Conservation (phyloP, 2,329 filamentous ascomycete genomes). For the Salinomyces thailandicus region DNA sequence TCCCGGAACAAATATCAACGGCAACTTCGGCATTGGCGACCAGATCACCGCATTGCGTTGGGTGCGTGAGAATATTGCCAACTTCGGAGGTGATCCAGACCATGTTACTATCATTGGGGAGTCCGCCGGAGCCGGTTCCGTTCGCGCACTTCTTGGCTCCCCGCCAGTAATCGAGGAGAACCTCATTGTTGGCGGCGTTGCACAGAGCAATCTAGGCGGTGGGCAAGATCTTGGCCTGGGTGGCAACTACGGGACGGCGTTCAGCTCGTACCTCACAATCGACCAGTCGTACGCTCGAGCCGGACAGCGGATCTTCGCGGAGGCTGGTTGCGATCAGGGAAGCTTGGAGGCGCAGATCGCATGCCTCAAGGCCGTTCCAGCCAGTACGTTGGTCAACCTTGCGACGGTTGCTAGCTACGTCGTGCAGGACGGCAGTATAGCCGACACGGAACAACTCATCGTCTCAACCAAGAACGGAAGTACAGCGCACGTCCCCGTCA, state of each 20-base stretch:
- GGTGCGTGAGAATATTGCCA: constrained; percentile 36
- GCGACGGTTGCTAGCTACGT: constrained; percentile 40
- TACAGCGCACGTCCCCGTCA: constrained; percentile 42
- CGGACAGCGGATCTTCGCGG: constrained; percentile 42
- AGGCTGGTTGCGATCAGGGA: constrained; percentile 42
- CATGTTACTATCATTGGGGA: constrained; percentile 39
- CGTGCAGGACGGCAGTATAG: constrained; percentile 49
- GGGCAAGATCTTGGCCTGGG: constrained; percentile 46
- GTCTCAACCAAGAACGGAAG: constrained; percentile 34
- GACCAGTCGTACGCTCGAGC: constrained; percentile 40
- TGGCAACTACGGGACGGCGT: constrained; percentile 48
- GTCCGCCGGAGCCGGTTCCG: constrained; percentile 46
- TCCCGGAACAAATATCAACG: constrained; percentile 44
- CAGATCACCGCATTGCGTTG: constrained; percentile 42
- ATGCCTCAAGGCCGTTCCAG: constrained; percentile 42
- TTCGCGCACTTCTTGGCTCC: constrained; percentile 44
- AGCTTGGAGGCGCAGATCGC: constrained; percentile 38
- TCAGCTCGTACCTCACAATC: constrained; percentile 50
- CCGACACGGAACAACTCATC: constrained; percentile 41
- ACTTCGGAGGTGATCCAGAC: constrained; percentile 39
- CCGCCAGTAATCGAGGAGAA: constrained; percentile 36
- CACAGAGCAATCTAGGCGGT: constrained; percentile 45
- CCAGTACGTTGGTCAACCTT: constrained; percentile 32
- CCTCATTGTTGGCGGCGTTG: constrained; percentile 36
- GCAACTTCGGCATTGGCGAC: constrained; percentile 44